phyloP scores from a whole-genome alignment of 257 asterid genomes.

The Galeopsis tetrahit region DNA sequence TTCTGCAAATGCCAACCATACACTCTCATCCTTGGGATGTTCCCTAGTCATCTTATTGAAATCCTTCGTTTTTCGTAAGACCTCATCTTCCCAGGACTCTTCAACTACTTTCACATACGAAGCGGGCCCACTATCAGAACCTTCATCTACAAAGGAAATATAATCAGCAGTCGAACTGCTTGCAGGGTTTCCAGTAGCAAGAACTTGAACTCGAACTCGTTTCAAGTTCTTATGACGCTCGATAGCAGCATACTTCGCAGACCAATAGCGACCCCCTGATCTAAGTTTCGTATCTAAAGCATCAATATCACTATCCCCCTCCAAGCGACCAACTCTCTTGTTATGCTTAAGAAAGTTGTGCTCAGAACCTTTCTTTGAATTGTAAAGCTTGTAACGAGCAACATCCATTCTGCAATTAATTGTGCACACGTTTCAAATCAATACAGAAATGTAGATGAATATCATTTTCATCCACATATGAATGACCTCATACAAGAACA shows the following conservation, averaged over 20 bases:
- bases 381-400: slow-evolving; percentile 82
- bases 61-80: slow-evolving; percentile 78
- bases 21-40: slow-evolving; percentile 76
- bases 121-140: slow-evolving; percentile 34
- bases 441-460: slow-evolving; percentile 10
- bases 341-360: slow-evolving; percentile 37
- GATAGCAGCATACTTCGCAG: slow-evolving; percentile 74
- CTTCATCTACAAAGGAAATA: slow-evolving; percentile 61
- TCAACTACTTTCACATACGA: slow-evolving; percentile 53
- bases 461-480: slow-evolving; percentile 3
- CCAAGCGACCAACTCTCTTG: slow-evolving; percentile 46
- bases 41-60: slow-evolving; percentile 88
- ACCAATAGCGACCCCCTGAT: slow-evolving; percentile 95
- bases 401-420: slow-evolving; percentile 86
- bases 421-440: slow-evolving; percentile 31
- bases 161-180: slow-evolving; percentile 49
- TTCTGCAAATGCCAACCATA: slow-evolving; percentile 82
- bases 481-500: neutral
- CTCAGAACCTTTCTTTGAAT: slow-evolving; percentile 53
- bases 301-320: slow-evolving; percentile 73
- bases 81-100: slow-evolving; percentile 97
- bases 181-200: slow-evolving; percentile 50
- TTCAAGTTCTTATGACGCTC: slow-evolving; percentile 91
- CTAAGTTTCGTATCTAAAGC: slow-evolving; percentile 66
- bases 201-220: slow-evolving; percentile 61